A percentile compares a stretch with the other conserved stretches of the same genome.
Conservation (phyloP, 306 rosid genomes). For the Rubus parviflorus region DNA sequence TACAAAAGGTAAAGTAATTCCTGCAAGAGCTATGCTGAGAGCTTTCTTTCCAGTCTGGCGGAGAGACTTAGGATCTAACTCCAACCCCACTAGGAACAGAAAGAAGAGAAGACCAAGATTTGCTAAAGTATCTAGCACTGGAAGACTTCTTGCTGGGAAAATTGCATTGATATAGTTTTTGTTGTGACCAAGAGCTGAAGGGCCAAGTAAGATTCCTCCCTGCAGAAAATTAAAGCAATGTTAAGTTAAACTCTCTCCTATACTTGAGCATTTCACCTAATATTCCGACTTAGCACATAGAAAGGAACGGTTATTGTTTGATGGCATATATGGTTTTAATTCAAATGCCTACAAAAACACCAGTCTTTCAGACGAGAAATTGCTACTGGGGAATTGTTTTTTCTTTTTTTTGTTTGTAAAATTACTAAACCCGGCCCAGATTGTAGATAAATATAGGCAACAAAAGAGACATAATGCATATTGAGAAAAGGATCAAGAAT, state of each 20-base stretch:
- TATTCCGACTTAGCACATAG: neutral
- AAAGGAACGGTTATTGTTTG: neutral
- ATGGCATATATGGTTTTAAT: constrained; percentile 3
- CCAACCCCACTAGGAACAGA: constrained; percentile 60
- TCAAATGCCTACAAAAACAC: neutral
- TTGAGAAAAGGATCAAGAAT: neutral
- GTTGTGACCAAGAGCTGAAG: constrained; percentile 61
- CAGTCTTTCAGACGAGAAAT: neutral
- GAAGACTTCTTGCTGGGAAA: constrained; percentile 56
- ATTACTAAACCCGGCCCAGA: neutral
- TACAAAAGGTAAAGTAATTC: constrained; percentile 58
- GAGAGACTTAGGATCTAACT: constrained; percentile 50
- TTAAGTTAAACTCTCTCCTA: neutral
- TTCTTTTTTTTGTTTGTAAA: neutral
- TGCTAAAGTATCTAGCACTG: constrained; percentile 65
- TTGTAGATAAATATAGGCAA: neutral
- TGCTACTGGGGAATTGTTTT: neutral
- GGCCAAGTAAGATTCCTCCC: constrained; percentile 78
- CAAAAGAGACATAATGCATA: neutral
- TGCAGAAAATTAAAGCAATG: constrained; percentile 6
- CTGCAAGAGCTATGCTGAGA: constrained; percentile 54
- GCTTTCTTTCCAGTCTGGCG: constrained; percentile 60
- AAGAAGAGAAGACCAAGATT: constrained; percentile 74
- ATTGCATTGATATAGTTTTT: constrained; percentile 33
- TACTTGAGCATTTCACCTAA: neutral